These are phyloP conservation scores for Ogataea ramenticola DNA, from an alignment of 805 yeast genomes.

Conservation along the genomic window DNA sequence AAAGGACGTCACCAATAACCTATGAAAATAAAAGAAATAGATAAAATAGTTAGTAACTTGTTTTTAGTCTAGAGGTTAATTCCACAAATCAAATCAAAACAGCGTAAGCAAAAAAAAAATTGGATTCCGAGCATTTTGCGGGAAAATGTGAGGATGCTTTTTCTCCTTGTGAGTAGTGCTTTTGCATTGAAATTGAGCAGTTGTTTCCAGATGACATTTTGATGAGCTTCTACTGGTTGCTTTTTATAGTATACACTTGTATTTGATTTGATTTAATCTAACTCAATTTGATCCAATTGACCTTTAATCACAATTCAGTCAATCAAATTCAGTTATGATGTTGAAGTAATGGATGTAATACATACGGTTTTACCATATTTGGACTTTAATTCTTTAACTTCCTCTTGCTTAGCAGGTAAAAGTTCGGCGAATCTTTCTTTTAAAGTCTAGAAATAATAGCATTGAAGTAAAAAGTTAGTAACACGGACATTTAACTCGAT, in stretches of 20 bases:
- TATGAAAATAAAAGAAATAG: slow-evolving; percentile 8
- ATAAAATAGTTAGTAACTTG: neutral
- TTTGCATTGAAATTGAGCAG: no score
- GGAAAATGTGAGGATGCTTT: neutral
- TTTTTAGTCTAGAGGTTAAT: neutral
- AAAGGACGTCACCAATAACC: slow-evolving; percentile 62
- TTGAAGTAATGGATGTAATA: no score
- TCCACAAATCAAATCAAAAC: neutral
- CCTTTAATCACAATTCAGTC: no score
- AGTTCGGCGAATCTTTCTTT: slow-evolving; percentile 92
- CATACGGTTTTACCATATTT: slow-evolving; percentile 79
- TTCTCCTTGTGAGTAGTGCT: no score
- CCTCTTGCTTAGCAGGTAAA: slow-evolving; percentile 87
- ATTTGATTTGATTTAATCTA: no score
- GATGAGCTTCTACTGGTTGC: no score
- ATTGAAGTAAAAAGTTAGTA: neutral
- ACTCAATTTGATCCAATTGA: no score
- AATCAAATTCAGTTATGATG: no score
- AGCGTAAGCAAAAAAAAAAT: neutral
- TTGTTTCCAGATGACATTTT: no score
- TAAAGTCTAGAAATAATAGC: slow-evolving; percentile 44
- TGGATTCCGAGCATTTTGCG: neutral
- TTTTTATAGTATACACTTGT: no score
- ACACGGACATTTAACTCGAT: no score
- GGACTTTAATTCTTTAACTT: slow-evolving; percentile 82